phyloP scores from a whole-genome alignment of 306 rosid genomes.

The Boehmeria nivea region DNA sequence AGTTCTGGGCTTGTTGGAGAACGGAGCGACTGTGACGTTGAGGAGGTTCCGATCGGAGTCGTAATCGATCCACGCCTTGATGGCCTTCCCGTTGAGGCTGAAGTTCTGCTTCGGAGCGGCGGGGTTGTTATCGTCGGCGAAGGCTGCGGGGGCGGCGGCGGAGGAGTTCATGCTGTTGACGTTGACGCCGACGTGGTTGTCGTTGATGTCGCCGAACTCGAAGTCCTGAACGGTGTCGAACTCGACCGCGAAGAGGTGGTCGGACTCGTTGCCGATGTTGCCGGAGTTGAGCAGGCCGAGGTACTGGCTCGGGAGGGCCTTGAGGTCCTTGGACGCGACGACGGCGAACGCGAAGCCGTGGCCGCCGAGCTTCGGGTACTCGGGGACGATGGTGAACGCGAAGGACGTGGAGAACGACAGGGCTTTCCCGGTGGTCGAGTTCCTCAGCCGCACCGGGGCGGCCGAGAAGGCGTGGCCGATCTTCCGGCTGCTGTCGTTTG shows the following conservation, averaged over 20 bases:
- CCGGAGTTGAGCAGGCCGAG: slow-evolving; percentile 59
- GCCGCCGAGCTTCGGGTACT: slow-evolving; percentile 80
- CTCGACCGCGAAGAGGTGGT: slow-evolving; percentile 73
- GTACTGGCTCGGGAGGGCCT: slow-evolving; percentile 69
- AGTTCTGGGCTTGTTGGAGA: slow-evolving; percentile 48
- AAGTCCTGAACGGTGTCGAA: slow-evolving; percentile 83
- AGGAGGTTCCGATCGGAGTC: slow-evolving; percentile 37
- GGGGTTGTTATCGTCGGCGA: slow-evolving; percentile 22
- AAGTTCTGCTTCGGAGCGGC: slow-evolving; percentile 22
- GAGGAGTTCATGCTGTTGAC: slow-evolving; percentile 58
- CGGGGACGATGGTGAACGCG: slow-evolving; percentile 58
- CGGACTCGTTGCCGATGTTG: slow-evolving; percentile 53
- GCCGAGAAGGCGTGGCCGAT: slow-evolving; percentile 53
- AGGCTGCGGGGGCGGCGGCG: slow-evolving; percentile 40
- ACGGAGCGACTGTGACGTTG: slow-evolving; percentile 50
- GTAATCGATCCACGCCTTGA: slow-evolving; percentile 75
- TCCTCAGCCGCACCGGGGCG: slow-evolving; percentile 45
- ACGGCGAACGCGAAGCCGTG: slow-evolving; percentile 79
- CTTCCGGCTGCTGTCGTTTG: slow-evolving; percentile 48
- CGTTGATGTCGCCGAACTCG: slow-evolving; percentile 73
- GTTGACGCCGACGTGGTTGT: slow-evolving; percentile 74
- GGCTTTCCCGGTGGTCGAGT: slow-evolving; percentile 49
- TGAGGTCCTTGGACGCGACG: slow-evolving; percentile 38
- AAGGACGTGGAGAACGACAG: slow-evolving; percentile 68
- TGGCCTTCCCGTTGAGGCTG: slow-evolving; percentile 51